Evolutionary conservation across 129 eudicot species (phyloP), one percentile per base, ranked within the genome.

Genomic region (Flaveria trinervia): DNA sequence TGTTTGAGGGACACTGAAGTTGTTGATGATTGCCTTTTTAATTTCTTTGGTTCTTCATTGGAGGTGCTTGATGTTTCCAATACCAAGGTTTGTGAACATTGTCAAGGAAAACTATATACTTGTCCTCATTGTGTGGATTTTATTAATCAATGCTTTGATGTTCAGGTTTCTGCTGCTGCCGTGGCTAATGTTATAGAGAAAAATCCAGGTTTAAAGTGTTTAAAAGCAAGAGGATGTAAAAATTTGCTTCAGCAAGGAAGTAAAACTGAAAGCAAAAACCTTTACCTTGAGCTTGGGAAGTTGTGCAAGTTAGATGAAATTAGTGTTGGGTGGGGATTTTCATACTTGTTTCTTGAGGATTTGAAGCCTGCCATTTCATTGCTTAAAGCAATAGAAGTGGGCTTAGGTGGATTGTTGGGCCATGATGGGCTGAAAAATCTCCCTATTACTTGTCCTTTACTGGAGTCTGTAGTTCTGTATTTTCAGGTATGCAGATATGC

Each of bases 301-400:
- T 79, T 77, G 60, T 85, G 96, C 87, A 83, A 86, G 68, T 83
- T 94, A 85, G 92, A 87, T 69, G 89, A 85, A 72, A 66, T 91
- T 65, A 79, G 86, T 73, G 75, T 84, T 30, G 98, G 98, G 57
- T 94, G 98, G 98, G 98, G 98, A 77, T 91, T 87, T 77, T 89
- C 97, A 0, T 77, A 43, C 70, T 73, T 52, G 10, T 84, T 86
- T 52, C 71, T 94, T 20, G 84, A 77, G 61, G 75, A 76, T 74
- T 68, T 94, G 50, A 69, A 65, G 71, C 88, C 97, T 75, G 81
- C 93, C 25, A 15, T 85, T 67, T 71, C 78, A 71, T 74, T 76
- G 65, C 78, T 94, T 12, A 87, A 77, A 79, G 45, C 85, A 55
- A 48, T 94, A 56, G 65, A 70, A 73, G 86, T 94, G 49, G 98